Evolutionary conservation across 306 rosid genomes (phyloP).

Genomic region (Canavalia gladiata): DNA sequence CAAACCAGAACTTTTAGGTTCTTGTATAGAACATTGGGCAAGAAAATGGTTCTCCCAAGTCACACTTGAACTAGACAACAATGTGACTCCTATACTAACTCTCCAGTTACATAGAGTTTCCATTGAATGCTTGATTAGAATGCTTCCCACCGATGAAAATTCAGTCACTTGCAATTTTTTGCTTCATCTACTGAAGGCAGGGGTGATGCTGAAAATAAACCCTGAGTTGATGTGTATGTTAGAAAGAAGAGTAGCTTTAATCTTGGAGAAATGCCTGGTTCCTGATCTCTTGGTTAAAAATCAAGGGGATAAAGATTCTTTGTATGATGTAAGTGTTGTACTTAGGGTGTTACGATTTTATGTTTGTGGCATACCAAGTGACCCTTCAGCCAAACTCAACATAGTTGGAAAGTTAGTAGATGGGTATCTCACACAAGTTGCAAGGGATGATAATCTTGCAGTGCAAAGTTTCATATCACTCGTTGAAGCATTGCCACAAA

Average conservation of each 20-base stretch:
- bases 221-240: slow-evolving; percentile 53
- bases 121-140: slow-evolving; percentile 68
- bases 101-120: slow-evolving; percentile 60
- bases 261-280: slow-evolving; percentile 67
- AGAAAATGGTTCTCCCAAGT: slow-evolving; percentile 66
- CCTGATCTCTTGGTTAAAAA: slow-evolving; percentile 72
- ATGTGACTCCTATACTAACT: slow-evolving; percentile 37
- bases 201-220: slow-evolving; percentile 59
- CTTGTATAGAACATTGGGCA: slow-evolving; percentile 75
- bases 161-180: slow-evolving; percentile 76
- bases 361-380: slow-evolving; percentile 49
- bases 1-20: slow-evolving; percentile 65
- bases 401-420: slow-evolving; percentile 78
- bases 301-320: slow-evolving; percentile 51
- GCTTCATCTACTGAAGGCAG: slow-evolving; percentile 74
- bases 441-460: slow-evolving; percentile 71
- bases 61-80: slow-evolving; percentile 54
- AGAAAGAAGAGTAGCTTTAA: slow-evolving; percentile 63
- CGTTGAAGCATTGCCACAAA: slow-evolving; percentile 62
- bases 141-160: slow-evolving; percentile 70
- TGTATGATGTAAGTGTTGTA: slow-evolving; percentile 67
- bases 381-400: slow-evolving; percentile 54
- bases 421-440: slow-evolving; percentile 68
- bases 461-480: slow-evolving; percentile 64
- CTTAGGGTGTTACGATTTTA: slow-evolving; percentile 59